These are phyloP conservation scores for Solanum pimpinellifolium DNA, from an alignment of 257 asterid species.

Conservation along the genomic window DNA sequence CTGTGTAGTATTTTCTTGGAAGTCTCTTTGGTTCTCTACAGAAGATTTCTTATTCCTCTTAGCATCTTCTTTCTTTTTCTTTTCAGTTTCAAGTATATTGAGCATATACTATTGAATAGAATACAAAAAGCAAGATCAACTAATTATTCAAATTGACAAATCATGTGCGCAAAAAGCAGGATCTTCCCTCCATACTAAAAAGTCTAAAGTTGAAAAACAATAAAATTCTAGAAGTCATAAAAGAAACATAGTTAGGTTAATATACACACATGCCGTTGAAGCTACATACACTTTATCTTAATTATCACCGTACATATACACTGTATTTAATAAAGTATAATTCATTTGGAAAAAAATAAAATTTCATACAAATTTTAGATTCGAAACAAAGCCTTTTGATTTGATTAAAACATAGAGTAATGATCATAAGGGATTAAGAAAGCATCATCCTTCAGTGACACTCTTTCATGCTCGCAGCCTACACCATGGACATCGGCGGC, in stretches of 20 bases:
- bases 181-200: neutral
- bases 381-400: neutral
- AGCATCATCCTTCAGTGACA: neutral
- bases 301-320: neutral
- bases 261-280: neutral
- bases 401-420: neutral
- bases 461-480: neutral
- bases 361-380: neutral
- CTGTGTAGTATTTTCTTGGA: neutral
- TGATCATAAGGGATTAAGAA: neutral
- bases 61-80: neutral
- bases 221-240: neutral
- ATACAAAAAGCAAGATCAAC: neutral
- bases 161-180: neutral
- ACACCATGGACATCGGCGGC: no score
- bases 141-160: neutral
- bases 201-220: neutral
- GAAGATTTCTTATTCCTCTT: no score
- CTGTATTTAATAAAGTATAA: neutral
- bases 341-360: no score
- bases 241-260: neutral
- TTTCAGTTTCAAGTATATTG: neutral
- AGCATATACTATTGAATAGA: neutral
- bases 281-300: neutral
- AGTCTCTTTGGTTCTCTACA: no score